phyloP scores from a whole-genome alignment of 1,139 yeast genomes.

The Candida tropicalis region DNA sequence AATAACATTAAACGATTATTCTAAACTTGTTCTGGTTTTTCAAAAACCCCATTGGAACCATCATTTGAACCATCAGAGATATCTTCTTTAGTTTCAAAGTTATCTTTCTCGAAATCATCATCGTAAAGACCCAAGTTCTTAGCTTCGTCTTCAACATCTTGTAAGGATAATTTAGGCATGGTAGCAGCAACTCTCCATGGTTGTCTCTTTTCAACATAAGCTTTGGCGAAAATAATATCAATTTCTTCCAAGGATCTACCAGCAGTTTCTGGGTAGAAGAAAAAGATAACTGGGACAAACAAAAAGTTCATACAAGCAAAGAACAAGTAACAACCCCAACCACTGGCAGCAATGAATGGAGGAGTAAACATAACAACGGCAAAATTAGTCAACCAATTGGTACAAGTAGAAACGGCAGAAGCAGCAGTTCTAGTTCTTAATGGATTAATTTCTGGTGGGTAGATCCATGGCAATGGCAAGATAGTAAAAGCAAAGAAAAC shows the following conservation, averaged over 20 bases:
- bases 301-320: constrained; percentile 42
- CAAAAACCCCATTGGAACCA: constrained; percentile 14
- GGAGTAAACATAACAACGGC: constrained; percentile 55
- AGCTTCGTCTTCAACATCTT: constrained; percentile 53
- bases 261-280: constrained; percentile 52
- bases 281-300: constrained; percentile 45
- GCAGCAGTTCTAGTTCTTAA: constrained; percentile 60
- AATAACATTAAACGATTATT: too few species aligned
- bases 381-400: constrained; percentile 50
- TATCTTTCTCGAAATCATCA: constrained; percentile 41
- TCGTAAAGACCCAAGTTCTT: constrained; percentile 50
- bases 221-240: constrained; percentile 48
- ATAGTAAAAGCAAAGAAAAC: constrained; percentile 58
- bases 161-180: constrained; percentile 47
- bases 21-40: constrained; percentile 10
- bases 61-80: constrained; percentile 21
- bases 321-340: constrained; percentile 50
- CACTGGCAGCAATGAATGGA: constrained; percentile 37
- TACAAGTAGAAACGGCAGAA: constrained; percentile 53
- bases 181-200: constrained; percentile 56
- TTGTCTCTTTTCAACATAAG: constrained; percentile 46
- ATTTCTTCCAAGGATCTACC: constrained; percentile 52
- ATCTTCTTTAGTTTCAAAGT: constrained; percentile 32
- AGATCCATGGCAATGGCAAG: constrained; percentile 61
- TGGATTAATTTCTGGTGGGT: constrained; percentile 68